Evolutionary conservation across 2,329 filamentous ascomycete genomes (phyloP), one percentile per base, ranked within the genome.

Genomic region (Trichoderma semiorbis): DNA sequence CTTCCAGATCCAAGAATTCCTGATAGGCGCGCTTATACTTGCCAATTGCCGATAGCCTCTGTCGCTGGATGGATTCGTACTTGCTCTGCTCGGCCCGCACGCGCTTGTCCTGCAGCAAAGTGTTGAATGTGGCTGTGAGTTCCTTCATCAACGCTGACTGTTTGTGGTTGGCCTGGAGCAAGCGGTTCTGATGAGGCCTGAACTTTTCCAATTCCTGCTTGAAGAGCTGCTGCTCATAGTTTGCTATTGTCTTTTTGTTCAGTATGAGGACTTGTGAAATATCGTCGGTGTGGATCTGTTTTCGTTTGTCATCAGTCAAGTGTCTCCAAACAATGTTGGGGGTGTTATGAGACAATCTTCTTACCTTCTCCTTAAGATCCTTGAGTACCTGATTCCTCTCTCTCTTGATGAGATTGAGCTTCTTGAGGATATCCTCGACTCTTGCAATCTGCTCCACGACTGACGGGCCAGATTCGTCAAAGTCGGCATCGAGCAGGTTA

Each of bases 181-280:
- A 88, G 39, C 96, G 91, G 77, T 92, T 97, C 79, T 98, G 96
- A 77, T 98, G 93, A 32, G 94, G 92, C 55, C 94, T 87, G 83
- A 98, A 99, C 81, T 99, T 99, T 82, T 98, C 95, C n/a, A 99
- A 86, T 81, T 99, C 96, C 18, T 94, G 91, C 79, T 98, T 93
- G 83, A 99, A 99, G 3, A 99, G 87, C 78, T 97, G 94, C 14
- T 87, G 91, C 80, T 99, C 96, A 77, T 96, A 95, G 78, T 94
- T 97, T 24, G 94, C 88, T 78, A 98, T 95, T 2, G 94, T 92
- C 82, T 98, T 99, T 80, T 98, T 98, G 86, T 99, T 99, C 72
- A 99, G 85, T 70, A 99, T 99, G 73, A 99, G 86, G 14, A 98
- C 95, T 78, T 97, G 96, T 6, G 95, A 98, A 74, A 99, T 99